These are phyloP conservation scores for Saussurea involucrata DNA, from an alignment of 129 eudicot species.

Conservation along the genomic window DNA sequence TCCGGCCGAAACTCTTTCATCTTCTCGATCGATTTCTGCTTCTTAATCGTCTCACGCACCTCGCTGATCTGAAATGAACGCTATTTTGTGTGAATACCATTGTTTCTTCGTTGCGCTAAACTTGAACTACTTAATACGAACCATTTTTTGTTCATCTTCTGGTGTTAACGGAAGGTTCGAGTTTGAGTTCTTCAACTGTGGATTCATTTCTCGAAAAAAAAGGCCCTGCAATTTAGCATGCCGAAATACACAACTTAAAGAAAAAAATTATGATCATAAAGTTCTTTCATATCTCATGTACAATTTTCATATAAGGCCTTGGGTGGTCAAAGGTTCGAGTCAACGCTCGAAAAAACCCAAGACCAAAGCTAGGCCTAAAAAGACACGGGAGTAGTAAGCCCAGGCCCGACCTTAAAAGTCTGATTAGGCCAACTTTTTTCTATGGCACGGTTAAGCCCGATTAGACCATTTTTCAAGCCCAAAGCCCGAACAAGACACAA, in stretches of 20 bases:
- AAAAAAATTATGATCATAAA: background rate
- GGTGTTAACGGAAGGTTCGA: constrained; percentile 23
- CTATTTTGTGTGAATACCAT: background rate
- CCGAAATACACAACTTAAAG: background rate
- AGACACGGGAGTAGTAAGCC: background rate
- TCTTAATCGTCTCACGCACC: constrained; percentile 49
- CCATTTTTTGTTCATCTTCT: constrained; percentile 41
- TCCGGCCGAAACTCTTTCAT: constrained; percentile 34
- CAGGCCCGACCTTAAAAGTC: background rate
- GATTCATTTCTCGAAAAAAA: constrained; percentile 22
- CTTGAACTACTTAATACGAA: constrained; percentile 4
- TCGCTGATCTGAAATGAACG: constrained; percentile 31
- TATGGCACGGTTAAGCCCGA: background rate
- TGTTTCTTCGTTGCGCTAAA: background rate
- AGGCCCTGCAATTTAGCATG: constrained; percentile 1
- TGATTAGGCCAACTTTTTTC: background rate
- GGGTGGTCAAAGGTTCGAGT: background rate
- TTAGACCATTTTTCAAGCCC: background rate
- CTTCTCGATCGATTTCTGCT: constrained; percentile 39
- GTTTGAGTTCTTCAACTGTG: constrained; percentile 20
- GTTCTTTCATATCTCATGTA: background rate
- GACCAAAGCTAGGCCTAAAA: no score
- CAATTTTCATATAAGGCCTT: background rate
- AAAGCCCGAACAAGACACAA: no score
- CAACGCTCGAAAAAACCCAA: no score